phyloP scores from a whole-genome alignment of 2,329 filamentous ascomycete genomes.

The Zasmidium angulare region DNA sequence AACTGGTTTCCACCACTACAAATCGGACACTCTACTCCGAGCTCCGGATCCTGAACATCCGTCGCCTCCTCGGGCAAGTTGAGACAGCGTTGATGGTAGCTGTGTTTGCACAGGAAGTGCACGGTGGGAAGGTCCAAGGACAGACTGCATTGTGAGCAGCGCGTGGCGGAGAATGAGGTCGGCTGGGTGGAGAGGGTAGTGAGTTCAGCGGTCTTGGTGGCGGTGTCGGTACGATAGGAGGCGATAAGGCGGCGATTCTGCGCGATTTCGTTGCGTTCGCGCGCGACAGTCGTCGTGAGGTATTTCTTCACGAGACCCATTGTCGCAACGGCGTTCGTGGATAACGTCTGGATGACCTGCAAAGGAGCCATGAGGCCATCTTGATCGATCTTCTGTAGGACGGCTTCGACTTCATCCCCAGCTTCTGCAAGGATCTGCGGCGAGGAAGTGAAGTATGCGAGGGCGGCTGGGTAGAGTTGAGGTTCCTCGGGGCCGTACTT shows the following conservation, averaged over 20 bases:
- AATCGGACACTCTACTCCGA: conserved; percentile 76
- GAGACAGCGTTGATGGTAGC: conserved; percentile 89
- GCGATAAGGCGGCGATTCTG: conserved; percentile 76
- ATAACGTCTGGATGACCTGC: conserved; percentile 92
- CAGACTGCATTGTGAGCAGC: conserved; percentile 79
- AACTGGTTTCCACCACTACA: conserved; percentile 84
- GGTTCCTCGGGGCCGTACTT: conserved; percentile 93
- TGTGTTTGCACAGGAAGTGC: conserved; percentile 96
- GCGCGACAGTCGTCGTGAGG: conserved; percentile 81
- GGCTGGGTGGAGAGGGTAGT: conserved; percentile 75
- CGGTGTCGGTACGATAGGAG: conserved; percentile 81
- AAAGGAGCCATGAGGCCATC: conserved; percentile 92
- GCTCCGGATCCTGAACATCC: conserved; percentile 53
- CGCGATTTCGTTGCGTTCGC: conserved; percentile 82
- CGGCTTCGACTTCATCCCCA: conserved; percentile 71
- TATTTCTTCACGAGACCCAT: conserved; percentile 98
- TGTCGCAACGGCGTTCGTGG: conserved; percentile 76
- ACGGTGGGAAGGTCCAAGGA: conserved; percentile 83
- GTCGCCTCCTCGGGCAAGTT: conserved; percentile 50
- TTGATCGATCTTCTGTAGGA: conserved; percentile 82
- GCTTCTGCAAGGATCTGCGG: conserved; percentile 79
- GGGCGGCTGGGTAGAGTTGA: conserved; percentile 84
- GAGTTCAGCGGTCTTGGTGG: conserved; percentile 75
- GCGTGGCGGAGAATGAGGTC: conserved; percentile 83
- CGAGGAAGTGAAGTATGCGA: conserved; percentile 90